Percentiles rank a stretch among this genome's conserved stretches.
Conservation (phyloP, 2,329 filamentous ascomycete genomes). For the Colletotrichum costaricense region DNA sequence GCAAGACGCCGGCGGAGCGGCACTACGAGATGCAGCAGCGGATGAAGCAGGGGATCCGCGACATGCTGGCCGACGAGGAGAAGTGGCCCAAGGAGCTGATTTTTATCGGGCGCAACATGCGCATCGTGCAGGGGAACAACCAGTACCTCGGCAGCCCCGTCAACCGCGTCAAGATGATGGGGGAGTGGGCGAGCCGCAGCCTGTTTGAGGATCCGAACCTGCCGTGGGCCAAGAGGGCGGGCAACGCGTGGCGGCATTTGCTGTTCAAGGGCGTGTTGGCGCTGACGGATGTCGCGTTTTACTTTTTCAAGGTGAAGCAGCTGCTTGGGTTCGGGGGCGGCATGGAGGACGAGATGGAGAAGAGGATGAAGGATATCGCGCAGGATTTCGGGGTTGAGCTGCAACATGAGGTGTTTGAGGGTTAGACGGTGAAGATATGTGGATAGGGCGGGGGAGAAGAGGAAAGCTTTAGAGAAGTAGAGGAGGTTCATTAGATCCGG, state of each 20-base stretch:
- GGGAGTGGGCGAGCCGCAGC: constrained; percentile 86
- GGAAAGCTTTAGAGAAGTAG: neutral
- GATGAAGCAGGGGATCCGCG: constrained; percentile 76
- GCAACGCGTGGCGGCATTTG: constrained; percentile 80
- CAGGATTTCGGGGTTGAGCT: constrained; percentile 93
- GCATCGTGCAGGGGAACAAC: constrained; percentile 94
- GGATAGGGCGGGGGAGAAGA: neutral
- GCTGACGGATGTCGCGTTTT: constrained; percentile 84
- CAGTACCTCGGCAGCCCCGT: constrained; percentile 90
- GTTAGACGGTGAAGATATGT: constrained; percentile 56
- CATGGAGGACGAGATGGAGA: constrained; percentile 95
- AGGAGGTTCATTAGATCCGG: neutral
- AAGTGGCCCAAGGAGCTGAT: constrained; percentile 92
- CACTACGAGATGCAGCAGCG: constrained; percentile 90
- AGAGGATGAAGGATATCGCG: constrained; percentile 86
- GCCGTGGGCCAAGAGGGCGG: constrained; percentile 69
- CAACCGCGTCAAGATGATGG: constrained; percentile 94
- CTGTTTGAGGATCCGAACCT: constrained; percentile 80
- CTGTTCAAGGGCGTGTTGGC: constrained; percentile 85
- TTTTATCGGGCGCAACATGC: constrained; percentile 91
- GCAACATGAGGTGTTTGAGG: constrained; percentile 89
- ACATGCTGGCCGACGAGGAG: constrained; percentile 84
- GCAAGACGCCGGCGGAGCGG: constrained; percentile 73
- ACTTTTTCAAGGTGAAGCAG: constrained; percentile 82
- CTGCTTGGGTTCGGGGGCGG: constrained; percentile 80